Conservation (phyloP, 257 asterid genomes). For the Perilla frutescens region DNA sequence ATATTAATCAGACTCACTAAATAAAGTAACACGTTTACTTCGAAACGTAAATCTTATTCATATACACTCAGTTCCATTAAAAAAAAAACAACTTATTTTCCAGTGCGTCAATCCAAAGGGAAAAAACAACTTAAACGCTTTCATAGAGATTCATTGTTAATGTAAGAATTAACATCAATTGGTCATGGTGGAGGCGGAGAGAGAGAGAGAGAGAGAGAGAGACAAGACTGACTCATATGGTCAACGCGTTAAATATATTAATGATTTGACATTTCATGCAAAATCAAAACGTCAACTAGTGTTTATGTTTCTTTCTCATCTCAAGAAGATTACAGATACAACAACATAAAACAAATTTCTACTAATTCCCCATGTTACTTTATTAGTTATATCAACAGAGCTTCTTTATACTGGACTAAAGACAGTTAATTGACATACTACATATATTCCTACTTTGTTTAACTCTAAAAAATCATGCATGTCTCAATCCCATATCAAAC, state of each 20-base stretch:
- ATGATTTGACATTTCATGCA: conserved; percentile 3
- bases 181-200: neutral
- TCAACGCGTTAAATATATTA: neutral
- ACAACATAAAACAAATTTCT: neutral
- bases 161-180: neutral
- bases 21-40: no score
- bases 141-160: neutral
- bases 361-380: no score
- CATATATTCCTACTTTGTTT: no score
- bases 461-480: no score
- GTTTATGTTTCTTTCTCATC: conserved; percentile 4
- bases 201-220: no score
- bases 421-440: no score
- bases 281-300: neutral
- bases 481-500: no score
- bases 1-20: neutral
- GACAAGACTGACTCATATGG: neutral
- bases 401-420: no score
- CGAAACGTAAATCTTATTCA: no score
- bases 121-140: no score
- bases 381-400: no score
- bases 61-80: no score
- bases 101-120: neutral
- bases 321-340: neutral
- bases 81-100: neutral